Evolutionary conservation across 2,329 filamentous ascomycete genomes (phyloP), one percentile per base, ranked within the genome.

Genomic region (Zymoseptoria pseudotritici): DNA sequence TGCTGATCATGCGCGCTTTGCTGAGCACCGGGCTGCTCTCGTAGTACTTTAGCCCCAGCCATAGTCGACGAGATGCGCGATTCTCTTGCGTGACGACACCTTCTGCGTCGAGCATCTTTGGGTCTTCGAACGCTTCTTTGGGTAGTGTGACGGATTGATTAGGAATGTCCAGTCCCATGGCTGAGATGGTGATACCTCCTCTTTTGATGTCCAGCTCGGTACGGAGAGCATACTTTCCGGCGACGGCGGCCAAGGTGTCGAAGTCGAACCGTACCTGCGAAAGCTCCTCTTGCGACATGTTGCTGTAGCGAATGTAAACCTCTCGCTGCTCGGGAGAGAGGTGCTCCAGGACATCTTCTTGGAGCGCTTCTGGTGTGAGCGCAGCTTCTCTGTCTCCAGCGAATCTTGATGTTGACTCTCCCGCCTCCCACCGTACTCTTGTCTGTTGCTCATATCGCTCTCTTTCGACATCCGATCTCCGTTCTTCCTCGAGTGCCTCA

Each of bases 1-100:
- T 93, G 70, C 83, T 88, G 61, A 96, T 79, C 71, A 88, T 74
- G 54, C 76, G 74, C 69, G 93, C 81, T 65, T 84, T 81, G 63
- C 79, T 80, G 66, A 97, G 77, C 21, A 96, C 91, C 5, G 92
- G 90, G 74, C 86, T 81, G 71, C 88, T 88, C 67, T 91, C 86
- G 84, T 84, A 90, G 82, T 96, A 96, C 78, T 96, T 96, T 70
- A 96, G 78, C 1, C 91, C 91, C 11, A 97, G 76, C 92, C 92
- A 97, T 66, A 97, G 78, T 61, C 92, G 82, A 71, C 90, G 82
- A 49, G 79, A 82, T 4, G 91, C 83, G 46, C 91, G 84, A 75
- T 95, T 96, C 22, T 67, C 66, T 58, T 70, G 70, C 54, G 73
- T 75, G 50, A 74, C 66, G 8, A 70, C 59, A 22, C 65, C 66